Base-by-base conservation (phyloP, 495 filamentous ascomycete species). In the Clavariopsis aquatica region DNA sequence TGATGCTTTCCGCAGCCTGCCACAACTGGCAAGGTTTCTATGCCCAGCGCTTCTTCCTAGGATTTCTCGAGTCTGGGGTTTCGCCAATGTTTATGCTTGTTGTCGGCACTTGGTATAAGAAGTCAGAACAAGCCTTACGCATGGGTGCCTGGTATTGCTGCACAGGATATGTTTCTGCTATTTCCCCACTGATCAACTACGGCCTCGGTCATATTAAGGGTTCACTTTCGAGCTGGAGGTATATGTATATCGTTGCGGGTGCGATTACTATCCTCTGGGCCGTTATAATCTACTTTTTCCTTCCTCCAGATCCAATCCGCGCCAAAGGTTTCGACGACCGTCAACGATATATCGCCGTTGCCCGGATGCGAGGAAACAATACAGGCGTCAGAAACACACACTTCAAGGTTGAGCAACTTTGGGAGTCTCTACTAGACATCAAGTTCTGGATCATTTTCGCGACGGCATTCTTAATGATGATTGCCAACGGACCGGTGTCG, bases 281-380 rank as follows among this genome's bases (percentile, higher is more conserved):
- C 0, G 67, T 77, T 41, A 66, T 74, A 29, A 75, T 78, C 58
- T 57, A 72, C 26, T 69, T 74, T 26, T 69, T 69, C 53, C 64
- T 78, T 68, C 76, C 55, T 0, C 85, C 86, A 31, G 84, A 84
- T 1, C 77, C 83, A 52, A 82, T 86, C 55, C 76, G 75, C 46
- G 83, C 82, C 47, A 72, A 72, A 31, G 61, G 69, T 38, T 72
- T 74, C 53, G 62, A 49, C 22, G 70, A 71, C 9, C 60, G 72
- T 23, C 66, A 74, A 56, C 60, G 68, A 1, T 74, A 72, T 49
- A 74, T 74, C 31, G 68, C 70, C n/a, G 62, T 74, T 10, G 67
- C 72, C 17, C 67, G 72, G 0, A 62, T 74, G 62, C 72, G 69
- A 19, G 24, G 28, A 19, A 74, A 74, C 64, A 74, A 74, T 43